phyloP scores from a whole-genome alignment of 192 early-diverging fungal species.

The Radiomyces spectabilis region DNA sequence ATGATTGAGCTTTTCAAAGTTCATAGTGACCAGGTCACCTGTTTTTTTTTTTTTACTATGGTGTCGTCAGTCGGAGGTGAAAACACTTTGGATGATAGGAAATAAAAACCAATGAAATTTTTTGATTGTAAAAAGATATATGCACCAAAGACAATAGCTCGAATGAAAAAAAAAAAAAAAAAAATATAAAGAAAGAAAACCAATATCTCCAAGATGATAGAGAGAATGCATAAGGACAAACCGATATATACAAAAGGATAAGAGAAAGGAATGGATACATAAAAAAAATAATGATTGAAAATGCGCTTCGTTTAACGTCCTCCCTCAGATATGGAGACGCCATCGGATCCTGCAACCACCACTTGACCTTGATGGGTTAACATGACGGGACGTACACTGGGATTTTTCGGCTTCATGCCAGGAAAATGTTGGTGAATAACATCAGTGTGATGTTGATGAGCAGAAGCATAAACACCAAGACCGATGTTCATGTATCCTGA shows the following conservation, averaged over 20 bases:
- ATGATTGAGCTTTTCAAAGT: too few species aligned
- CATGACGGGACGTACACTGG: constrained; percentile 2
- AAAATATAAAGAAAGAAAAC: too few species aligned
- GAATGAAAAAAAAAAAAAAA: too few species aligned
- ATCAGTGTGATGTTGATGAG: constrained; percentile 27
- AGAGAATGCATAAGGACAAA: too few species aligned
- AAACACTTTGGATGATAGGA: too few species aligned
- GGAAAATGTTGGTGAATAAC: constrained; percentile 21
- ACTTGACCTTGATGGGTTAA: constrained; percentile 15
- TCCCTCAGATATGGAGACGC: background rate
- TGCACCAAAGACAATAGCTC: too few species aligned
- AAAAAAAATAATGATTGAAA: background rate
- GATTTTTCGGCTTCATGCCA: background rate
- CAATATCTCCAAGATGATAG: too few species aligned
- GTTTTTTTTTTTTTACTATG: too few species aligned
- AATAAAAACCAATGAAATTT: too few species aligned
- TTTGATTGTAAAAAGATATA: too few species aligned
- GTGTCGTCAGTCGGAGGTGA: too few species aligned
- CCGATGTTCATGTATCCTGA: constrained; percentile 22
- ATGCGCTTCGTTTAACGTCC: background rate
- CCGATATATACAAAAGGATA: background rate
- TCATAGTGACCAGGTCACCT: too few species aligned
- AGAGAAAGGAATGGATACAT: background rate
- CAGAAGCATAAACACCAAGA: constrained; percentile 26
- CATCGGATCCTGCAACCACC: constrained; percentile 1